Evolutionary conservation across 495 filamentous ascomycete genomes (phyloP).

Genomic region (Xylaria grammica): DNA sequence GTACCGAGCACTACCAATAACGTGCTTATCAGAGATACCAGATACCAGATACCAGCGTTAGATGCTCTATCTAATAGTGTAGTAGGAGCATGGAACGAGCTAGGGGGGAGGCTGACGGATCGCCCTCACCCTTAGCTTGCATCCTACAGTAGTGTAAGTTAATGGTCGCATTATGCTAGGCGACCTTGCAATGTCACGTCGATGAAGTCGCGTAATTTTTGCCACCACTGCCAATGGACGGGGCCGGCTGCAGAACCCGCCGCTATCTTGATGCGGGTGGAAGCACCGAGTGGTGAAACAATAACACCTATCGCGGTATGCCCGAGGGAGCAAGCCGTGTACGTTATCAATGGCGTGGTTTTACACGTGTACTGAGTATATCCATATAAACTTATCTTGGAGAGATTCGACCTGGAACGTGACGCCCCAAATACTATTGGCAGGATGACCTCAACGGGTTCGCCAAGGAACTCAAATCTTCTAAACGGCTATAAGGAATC

Average conservation of each 20-base stretch:
- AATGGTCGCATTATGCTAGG: constrained; percentile 16
- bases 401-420: too few species aligned
- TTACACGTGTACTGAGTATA: too few species aligned
- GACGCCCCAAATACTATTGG: too few species aligned
- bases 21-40: not conserved
- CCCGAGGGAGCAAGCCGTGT: constrained; percentile 6
- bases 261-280: constrained; percentile 9
- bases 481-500: not conserved
- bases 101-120: constrained; percentile 9
- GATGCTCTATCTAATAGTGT: constrained; percentile 12
- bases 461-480: too few species aligned
- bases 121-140: not conserved
- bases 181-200: constrained; percentile 12
- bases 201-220: constrained; percentile 2
- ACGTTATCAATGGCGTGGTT: constrained; percentile 8
- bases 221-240: not conserved
- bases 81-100: constrained; percentile 1
- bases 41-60: not conserved
- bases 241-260: constrained; percentile 3
- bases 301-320: not conserved
- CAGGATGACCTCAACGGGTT: too few species aligned
- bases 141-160: not conserved
- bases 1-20: not conserved
- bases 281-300: constrained; percentile 1
- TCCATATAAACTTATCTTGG: too few species aligned